A percentile compares a stretch with the other conserved stretches of the same genome.
phyloP scores from a whole-genome alignment of 1,284 basidiomycete species.

The Cutaneotrichosporon arboriforme region DNA sequence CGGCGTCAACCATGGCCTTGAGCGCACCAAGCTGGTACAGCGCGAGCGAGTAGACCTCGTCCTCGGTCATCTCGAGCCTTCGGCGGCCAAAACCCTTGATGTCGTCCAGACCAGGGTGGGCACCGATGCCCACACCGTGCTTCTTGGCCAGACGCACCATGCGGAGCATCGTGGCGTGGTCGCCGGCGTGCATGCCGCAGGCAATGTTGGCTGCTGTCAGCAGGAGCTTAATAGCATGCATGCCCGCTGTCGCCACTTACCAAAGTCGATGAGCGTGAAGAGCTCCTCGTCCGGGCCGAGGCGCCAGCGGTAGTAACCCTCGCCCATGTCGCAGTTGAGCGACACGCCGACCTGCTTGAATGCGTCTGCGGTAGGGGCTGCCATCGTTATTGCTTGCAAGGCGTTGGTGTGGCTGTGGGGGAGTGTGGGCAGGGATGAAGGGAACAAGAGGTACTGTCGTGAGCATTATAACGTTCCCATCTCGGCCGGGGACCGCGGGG shows the following conservation, averaged over 20 bases:
- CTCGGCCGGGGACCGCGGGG: too few species aligned
- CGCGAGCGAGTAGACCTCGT: slow-evolving; percentile 17
- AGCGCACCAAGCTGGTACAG: slow-evolving; percentile 40
- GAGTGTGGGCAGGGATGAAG: too few species aligned
- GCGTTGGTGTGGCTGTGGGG: background rate
- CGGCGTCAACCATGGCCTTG: slow-evolving; percentile 36
- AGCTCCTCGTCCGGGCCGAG: slow-evolving; percentile 42
- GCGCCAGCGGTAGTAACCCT: slow-evolving; percentile 35
- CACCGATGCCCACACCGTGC: slow-evolving; percentile 39
- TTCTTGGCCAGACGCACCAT: slow-evolving; percentile 38
- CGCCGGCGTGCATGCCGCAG: slow-evolving; percentile 42
- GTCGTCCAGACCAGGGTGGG: slow-evolving; percentile 22
- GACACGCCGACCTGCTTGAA: slow-evolving; percentile 5
- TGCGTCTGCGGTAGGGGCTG: background rate
- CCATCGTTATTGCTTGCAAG: too few species aligned
- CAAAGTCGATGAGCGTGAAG: slow-evolving; percentile 30
- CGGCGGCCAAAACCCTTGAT: slow-evolving; percentile 16
- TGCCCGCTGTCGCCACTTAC: background rate
- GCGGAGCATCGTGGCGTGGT: slow-evolving; percentile 39
- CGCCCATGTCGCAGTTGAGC: slow-evolving; percentile 14
- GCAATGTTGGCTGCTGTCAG: slow-evolving; percentile 33
- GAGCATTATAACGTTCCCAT: too few species aligned
- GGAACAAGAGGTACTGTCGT: too few species aligned
- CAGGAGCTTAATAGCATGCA: background rate
- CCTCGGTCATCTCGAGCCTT: slow-evolving; percentile 12